These are phyloP conservation scores for Nemania sp. DNA, from an alignment of 2,329 filamentous ascomycete species.

Conservation along the genomic window DNA sequence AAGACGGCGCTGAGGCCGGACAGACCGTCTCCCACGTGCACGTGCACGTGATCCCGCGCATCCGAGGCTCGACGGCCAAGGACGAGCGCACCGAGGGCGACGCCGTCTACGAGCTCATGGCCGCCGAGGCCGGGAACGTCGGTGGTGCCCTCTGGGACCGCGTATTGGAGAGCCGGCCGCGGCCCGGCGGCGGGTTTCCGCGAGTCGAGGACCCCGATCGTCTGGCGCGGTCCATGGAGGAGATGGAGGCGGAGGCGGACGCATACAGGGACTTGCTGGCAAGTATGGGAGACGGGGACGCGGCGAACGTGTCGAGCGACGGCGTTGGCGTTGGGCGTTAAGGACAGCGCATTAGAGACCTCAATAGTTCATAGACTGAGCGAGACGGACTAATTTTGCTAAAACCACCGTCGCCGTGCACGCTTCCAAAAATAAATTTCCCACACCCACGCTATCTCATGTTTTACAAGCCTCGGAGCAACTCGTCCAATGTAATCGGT, in stretches of 20 bases:
- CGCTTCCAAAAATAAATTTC: constrained; percentile 10
- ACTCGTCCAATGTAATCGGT: constrained; percentile 70
- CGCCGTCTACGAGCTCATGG: constrained; percentile 77
- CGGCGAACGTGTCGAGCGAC: background rate
- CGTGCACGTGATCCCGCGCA: constrained; percentile 63
- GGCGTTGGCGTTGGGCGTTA: background rate
- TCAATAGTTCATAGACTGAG: constrained; percentile 16
- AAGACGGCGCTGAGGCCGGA: constrained; percentile 87
- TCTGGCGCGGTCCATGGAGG: constrained; percentile 67
- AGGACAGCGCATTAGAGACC: constrained; percentile 5
- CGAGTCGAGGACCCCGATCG: constrained; percentile 73
- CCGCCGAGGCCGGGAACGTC: constrained; percentile 83
- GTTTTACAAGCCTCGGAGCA: constrained; percentile 61
- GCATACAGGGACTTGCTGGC: constrained; percentile 60
- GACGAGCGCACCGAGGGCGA: constrained; percentile 34
- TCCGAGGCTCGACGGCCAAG: constrained; percentile 39
- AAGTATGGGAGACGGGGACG: constrained; percentile 45
- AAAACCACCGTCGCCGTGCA: constrained; percentile 29
- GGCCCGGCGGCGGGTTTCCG: constrained; percentile 63
- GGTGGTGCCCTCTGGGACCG: constrained; percentile 62
- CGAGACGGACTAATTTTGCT: constrained; percentile 6
- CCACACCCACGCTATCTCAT: background rate
- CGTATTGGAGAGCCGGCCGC: constrained; percentile 44
- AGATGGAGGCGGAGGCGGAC: constrained; percentile 80
- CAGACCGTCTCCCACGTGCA: constrained; percentile 95